Percentiles rank a stretch among this genome's conserved stretches.
phyloP scores from a whole-genome alignment of 1,284 basidiomycete genomes.

The Fomitopsis pinicola region DNA sequence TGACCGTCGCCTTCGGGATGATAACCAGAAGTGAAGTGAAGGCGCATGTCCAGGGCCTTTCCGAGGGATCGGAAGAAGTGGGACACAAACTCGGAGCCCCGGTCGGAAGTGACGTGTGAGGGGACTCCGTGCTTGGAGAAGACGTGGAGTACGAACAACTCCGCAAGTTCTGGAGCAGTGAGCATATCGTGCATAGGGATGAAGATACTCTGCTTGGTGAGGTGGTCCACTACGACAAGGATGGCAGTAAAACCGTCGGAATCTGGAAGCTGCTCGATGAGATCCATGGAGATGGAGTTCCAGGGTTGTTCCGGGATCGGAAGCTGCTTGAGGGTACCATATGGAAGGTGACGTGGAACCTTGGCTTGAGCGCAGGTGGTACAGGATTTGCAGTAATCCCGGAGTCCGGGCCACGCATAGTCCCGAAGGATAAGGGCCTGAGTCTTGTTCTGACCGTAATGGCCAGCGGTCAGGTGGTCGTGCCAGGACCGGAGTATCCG shows the following conservation, averaged over 20 bases:
- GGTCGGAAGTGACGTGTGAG: slow-evolving; percentile 24
- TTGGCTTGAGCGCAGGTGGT: slow-evolving; percentile 4
- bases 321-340: slow-evolving; percentile 4
- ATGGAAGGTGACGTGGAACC: not conserved
- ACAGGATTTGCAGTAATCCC: slow-evolving; percentile 3
- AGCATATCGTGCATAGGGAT: slow-evolving; percentile 24
- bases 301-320: slow-evolving; percentile 5
- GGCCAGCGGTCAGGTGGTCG: not conserved
- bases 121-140: slow-evolving; percentile 28
- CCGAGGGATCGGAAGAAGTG: not conserved
- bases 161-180: slow-evolving; percentile 26
- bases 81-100: slow-evolving; percentile 9
- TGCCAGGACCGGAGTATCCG: not conserved
- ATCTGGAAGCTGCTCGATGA: slow-evolving; percentile 4
- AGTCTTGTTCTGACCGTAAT: slow-evolving; percentile 7
- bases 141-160: slow-evolving; percentile 26
- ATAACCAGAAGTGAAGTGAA: not conserved
- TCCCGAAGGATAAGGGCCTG: slow-evolving; percentile 1
- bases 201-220: slow-evolving; percentile 10
- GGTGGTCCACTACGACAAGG: slow-evolving; percentile 6
- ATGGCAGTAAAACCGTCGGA: slow-evolving; percentile 1
- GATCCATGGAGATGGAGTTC: slow-evolving; percentile 9
- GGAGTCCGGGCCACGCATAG: slow-evolving; percentile 6
- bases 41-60: not conserved
- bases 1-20: not conserved